phyloP scores from a whole-genome alignment of 1,284 basidiomycete genomes.

The Exsudoporus floridanus region DNA sequence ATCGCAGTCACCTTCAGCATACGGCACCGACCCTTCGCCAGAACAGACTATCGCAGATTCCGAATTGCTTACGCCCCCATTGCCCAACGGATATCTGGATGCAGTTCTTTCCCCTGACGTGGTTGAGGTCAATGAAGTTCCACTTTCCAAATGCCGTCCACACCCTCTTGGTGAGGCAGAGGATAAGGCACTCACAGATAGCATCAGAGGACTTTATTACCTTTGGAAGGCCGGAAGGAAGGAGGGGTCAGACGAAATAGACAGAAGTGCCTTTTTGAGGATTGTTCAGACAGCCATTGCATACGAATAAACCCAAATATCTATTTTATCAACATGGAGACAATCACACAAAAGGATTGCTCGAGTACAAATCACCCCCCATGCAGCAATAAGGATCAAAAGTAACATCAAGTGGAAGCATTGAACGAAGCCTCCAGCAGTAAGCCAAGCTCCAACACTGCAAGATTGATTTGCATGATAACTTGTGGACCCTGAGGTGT shows the following conservation, averaged over 20 bases:
- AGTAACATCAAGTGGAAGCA: slow-evolving; percentile 2
- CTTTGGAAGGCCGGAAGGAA: slow-evolving; percentile 30
- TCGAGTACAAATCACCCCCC: not conserved
- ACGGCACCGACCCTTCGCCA: slow-evolving; percentile 11
- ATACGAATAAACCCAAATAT: slow-evolving; percentile 12
- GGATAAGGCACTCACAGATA: slow-evolving; percentile 25
- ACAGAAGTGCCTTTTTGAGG: slow-evolving; percentile 22
- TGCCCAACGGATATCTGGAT: slow-evolving; percentile 11
- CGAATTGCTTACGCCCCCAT: slow-evolving; percentile 27
- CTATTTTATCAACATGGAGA: not conserved
- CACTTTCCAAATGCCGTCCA: slow-evolving; percentile 4
- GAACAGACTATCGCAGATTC: slow-evolving; percentile 25
- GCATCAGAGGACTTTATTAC: slow-evolving; percentile 36
- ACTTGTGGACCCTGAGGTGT: slow-evolving; percentile 21
- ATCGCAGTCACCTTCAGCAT: slow-evolving; percentile 9
- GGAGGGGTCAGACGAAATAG: slow-evolving; percentile 15
- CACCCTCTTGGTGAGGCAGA: slow-evolving; percentile 5
- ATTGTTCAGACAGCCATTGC: slow-evolving; percentile 30
- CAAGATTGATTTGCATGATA: slow-evolving; percentile 27
- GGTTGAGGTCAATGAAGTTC: slow-evolving; percentile 14
- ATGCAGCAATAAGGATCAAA: not conserved
- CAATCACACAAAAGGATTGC: not conserved
- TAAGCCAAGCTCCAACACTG: slow-evolving; percentile 24
- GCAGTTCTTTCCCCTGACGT: slow-evolving; percentile 15
- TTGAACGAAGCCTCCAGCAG: slow-evolving; percentile 20